These are phyloP conservation scores for Alternaria sp. DNA, from an alignment of 2,329 filamentous ascomycete species.

Conservation along the genomic window DNA sequence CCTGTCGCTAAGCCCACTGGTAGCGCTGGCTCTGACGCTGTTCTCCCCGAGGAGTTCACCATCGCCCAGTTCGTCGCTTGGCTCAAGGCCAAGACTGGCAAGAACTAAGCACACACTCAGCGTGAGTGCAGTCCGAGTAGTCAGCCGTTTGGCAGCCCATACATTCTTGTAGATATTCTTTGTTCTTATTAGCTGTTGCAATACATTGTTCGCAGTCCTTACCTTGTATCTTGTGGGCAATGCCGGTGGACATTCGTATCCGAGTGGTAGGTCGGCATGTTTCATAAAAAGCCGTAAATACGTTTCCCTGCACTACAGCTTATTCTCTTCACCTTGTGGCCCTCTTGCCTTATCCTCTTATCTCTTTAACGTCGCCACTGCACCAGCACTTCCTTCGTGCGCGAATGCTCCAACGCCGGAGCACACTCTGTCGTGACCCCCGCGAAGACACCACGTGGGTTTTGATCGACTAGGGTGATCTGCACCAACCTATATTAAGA, in stretches of 20 bases:
- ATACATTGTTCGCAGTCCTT: background rate
- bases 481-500: constrained; percentile 60
- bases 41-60: constrained; percentile 34
- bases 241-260: background rate
- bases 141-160: background rate
- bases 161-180: constrained; percentile 25
- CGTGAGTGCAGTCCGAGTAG: background rate
- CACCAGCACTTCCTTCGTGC: too few relatives aligned
- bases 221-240: background rate
- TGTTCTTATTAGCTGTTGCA: background rate
- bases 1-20: constrained; percentile 15
- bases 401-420: too few relatives aligned
- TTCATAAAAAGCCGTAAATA: too few relatives aligned
- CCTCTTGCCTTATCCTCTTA: too few relatives aligned
- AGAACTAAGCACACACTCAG: constrained; percentile 2
- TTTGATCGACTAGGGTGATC: constrained; percentile 60
- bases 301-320: too few relatives aligned
- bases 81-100: constrained; percentile 27
- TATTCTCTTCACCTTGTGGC: too few relatives aligned
- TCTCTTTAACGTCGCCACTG: too few relatives aligned
- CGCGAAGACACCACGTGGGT: constrained; percentile 74
- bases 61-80: constrained; percentile 37
- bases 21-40: constrained; percentile 19
- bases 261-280: background rate
- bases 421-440: constrained; percentile 58